A percentile compares a stretch with the other conserved stretches of the same genome.
Evolutionary conservation across 139 green algal genomes (phyloP).

Genomic region (Ulvella scutata): DNA sequence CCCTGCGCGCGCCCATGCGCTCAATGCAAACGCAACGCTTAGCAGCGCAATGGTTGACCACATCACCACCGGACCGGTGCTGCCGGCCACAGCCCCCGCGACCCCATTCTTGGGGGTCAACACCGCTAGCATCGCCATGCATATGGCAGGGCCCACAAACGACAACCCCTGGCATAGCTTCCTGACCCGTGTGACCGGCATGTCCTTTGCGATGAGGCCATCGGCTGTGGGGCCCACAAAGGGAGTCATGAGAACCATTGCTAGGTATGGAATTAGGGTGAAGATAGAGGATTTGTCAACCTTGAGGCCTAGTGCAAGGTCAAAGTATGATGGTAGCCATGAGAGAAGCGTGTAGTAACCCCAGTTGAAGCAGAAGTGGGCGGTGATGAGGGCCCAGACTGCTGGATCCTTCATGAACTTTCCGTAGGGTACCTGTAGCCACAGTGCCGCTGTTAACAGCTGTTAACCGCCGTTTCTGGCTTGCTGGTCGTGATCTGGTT

Average conservation of each 20-base stretch:
- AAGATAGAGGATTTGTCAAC: constrained; percentile 58
- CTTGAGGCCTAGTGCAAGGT: constrained; percentile 72
- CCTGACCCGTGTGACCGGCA: constrained; percentile 40
- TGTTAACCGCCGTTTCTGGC: too few relatives aligned
- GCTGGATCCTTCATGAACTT: constrained; percentile 55
- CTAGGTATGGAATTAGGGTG: constrained; percentile 60
- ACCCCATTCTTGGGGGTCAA: constrained; percentile 19
- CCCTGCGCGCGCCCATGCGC: constrained; percentile 40
- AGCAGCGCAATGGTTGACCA: constrained; percentile 32
- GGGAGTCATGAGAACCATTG: constrained; percentile 76
- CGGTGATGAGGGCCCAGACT: constrained; percentile 83
- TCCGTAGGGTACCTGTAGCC: constrained; percentile 63
- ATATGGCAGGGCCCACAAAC: constrained; percentile 52
- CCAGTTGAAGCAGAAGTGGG: constrained; percentile 98
- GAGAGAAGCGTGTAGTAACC: constrained; percentile 89
- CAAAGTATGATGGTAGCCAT: constrained; percentile 95
- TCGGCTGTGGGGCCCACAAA: constrained; percentile 49
- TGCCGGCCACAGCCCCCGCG: not conserved
- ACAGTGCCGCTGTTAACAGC: not conserved
- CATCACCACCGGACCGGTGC: not conserved
- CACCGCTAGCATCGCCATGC: constrained; percentile 35
- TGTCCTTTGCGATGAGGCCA: constrained; percentile 30
- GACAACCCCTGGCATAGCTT: constrained; percentile 45
- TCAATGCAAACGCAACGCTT: constrained; percentile 44
- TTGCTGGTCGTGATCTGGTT: too few relatives aligned